These are phyloP conservation scores for Daldinia caldariorum DNA, from an alignment of 495 filamentous ascomycete genomes.

Conservation along the genomic window DNA sequence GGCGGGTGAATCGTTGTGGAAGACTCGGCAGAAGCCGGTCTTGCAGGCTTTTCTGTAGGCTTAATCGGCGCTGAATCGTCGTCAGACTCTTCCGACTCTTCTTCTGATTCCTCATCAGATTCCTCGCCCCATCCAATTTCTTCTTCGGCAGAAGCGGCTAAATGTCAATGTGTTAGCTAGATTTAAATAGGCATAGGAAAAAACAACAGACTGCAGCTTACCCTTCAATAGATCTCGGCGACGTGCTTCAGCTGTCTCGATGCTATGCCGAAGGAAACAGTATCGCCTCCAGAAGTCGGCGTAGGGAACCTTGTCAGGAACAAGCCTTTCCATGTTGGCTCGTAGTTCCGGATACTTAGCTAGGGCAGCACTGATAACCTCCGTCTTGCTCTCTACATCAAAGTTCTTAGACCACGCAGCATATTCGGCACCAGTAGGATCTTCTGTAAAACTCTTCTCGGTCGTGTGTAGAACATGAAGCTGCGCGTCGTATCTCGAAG, in stretches of 20 bases:
- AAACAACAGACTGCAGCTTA: constrained; percentile 52
- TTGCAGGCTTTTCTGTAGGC: constrained; percentile 41
- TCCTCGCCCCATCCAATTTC: constrained; percentile 87
- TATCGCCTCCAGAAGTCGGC: constrained; percentile 92
- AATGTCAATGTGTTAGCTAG: constrained; percentile 49
- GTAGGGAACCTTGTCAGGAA: constrained; percentile 90
- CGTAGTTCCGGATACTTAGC: constrained; percentile 90
- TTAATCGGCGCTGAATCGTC: constrained; percentile 46
- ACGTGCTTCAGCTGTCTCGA: constrained; percentile 94
- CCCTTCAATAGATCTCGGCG: constrained; percentile 92
- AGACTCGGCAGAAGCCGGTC: constrained; percentile 59
- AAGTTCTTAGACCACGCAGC: constrained; percentile 78
- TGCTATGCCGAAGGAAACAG: constrained; percentile 91
- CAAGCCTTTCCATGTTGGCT: constrained; percentile 92
- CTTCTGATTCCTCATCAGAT: constrained; percentile 23
- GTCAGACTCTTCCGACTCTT: constrained; percentile 36
- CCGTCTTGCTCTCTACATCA: constrained; percentile 84
- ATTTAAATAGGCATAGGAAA: constrained; percentile 15
- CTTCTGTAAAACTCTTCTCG: constrained; percentile 83
- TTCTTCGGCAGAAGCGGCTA: constrained; percentile 72
- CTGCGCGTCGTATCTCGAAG: constrained; percentile 93
- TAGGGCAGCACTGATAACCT: constrained; percentile 81
- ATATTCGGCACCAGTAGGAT: constrained; percentile 80
- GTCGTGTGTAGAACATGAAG: constrained; percentile 93
- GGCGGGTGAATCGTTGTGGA: constrained; percentile 63